Evolutionary conservation across 371 early-diverging fungal genomes (phyloP).

Genomic region (Actinomortierella ambigua): DNA sequence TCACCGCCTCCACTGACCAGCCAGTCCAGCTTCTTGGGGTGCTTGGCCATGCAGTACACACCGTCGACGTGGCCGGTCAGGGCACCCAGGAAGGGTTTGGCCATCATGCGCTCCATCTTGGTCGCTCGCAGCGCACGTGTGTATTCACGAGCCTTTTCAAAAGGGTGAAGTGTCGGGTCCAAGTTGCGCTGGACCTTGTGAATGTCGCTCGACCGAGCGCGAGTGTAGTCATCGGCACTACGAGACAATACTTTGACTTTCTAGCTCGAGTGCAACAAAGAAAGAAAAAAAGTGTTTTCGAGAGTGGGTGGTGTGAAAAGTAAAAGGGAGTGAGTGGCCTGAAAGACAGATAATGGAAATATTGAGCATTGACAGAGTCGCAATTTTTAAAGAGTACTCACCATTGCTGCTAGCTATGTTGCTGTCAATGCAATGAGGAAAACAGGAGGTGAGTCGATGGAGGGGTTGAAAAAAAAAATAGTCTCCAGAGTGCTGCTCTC

Average conservation of each 20-base stretch:
- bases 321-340: neutral
- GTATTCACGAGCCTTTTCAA: slow-evolving; percentile 97
- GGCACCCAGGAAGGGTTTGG: slow-evolving; percentile 97
- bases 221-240: slow-evolving; percentile 76
- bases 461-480: too few species aligned
- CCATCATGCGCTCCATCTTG: slow-evolving; percentile 97
- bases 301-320: neutral
- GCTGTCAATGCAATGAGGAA: too few species aligned
- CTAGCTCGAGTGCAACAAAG: slow-evolving; percentile 47
- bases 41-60: slow-evolving; percentile 94
- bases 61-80: slow-evolving; percentile 96
- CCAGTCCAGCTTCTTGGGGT: slow-evolving; percentile 80
- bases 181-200: slow-evolving; percentile 90
- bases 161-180: slow-evolving; percentile 94
- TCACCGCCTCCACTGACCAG: slow-evolving; percentile 93
- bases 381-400: too few species aligned
- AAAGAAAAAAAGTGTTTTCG: neutral
- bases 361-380: too few species aligned
- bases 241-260: slow-evolving; percentile 92
- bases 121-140: slow-evolving; percentile 95
- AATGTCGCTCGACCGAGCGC: slow-evolving; percentile 88
- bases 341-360: too few species aligned
- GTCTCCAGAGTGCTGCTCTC: too few species aligned
- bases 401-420: too few species aligned
- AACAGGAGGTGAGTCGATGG: too few species aligned